Base-by-base conservation (phyloP, 1,284 basidiomycete genomes). In the Pseudozyma pruni region DNA sequence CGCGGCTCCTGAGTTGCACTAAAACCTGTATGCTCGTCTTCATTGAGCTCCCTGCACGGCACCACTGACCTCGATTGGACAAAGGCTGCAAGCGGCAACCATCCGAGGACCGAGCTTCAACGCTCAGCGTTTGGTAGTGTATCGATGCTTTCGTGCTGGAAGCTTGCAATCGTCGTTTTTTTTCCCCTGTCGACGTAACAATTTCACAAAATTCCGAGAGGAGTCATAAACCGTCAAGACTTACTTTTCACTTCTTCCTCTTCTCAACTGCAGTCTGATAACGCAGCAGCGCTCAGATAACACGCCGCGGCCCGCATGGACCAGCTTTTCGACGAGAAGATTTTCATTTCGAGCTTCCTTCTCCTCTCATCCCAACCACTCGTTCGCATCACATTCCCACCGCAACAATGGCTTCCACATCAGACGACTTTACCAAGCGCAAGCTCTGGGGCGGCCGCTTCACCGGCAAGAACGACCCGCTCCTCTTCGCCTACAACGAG, bases 381-480 rank as follows among this genome's bases (percentile, higher is more conserved):
- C 27, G 11, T 17, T 13, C 43, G 11, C 27, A 42, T 32, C 42
- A 44, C 23, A 8, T 31, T 5, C 42, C 6, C 27, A 29, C 27
- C 27, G 6, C 31, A 31, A 27, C 20, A 33, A 59, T 69, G 66
- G 59, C 66, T 38, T 69, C 66, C 14, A 34, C 54, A 39, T 69
- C 66, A 11, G 71, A 75, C 31, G 78, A 79, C 40, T 81, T 80
- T 49, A 79, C 76, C 55, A 81, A 81, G 63, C 61, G 64, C 40
- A 81, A 81, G 73, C 76, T 81, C 1, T 81, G 80, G 80, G 80
- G 80, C 27, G 80, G 80, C 37, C 78, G 80, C 59, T 81, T 81
- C 67, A 80, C 79, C 19, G 78, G 78, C 48, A 72, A 62, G 35
- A 81, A 78, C 16, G 80, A 80, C 46, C 79, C 79, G 0, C 53